Percentiles rank a stretch among this genome's conserved stretches.
Conservation (phyloP, 805 yeast genomes). For the Wickerhamomyces alni region DNA sequence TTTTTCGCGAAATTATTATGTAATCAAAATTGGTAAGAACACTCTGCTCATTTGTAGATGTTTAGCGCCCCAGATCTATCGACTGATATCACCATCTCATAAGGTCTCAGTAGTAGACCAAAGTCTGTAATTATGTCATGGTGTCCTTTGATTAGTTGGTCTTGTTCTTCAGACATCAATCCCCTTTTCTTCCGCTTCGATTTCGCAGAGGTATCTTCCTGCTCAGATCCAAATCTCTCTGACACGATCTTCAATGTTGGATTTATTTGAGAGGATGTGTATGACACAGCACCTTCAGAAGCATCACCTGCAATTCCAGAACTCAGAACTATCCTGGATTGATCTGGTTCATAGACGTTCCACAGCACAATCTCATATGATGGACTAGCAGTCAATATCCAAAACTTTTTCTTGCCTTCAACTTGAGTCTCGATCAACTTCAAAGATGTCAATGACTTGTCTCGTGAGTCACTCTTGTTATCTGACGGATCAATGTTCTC, state of each 20-base stretch:
- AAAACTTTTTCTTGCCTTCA: conserved; percentile 14
- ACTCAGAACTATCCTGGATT: conserved; percentile 26
- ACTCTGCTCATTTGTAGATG: conserved; percentile 39
- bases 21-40: not conserved
- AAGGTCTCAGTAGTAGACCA: conserved; percentile 41
- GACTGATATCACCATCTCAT: conserved; percentile 55
- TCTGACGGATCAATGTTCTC: conserved; percentile 3
- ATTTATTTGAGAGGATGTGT: conserved; percentile 27
- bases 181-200: conserved; percentile 24
- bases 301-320: not conserved
- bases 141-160: conserved; percentile 37
- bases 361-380: conserved; percentile 27
- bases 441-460: conserved; percentile 14
- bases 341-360: conserved; percentile 28
- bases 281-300: not conserved
- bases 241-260: conserved; percentile 34
- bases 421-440: conserved; percentile 13
- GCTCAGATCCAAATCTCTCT: conserved; percentile 26
- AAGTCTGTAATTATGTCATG: conserved; percentile 47
- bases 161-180: conserved; percentile 37
- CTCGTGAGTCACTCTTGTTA: not conserved
- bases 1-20: not conserved
- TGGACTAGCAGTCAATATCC: conserved; percentile 13
- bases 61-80: conserved; percentile 65
- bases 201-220: conserved; percentile 9